Conservation (phyloP, 2,329 filamentous ascomycete species). For the Lizonia empirigonia region DNA sequence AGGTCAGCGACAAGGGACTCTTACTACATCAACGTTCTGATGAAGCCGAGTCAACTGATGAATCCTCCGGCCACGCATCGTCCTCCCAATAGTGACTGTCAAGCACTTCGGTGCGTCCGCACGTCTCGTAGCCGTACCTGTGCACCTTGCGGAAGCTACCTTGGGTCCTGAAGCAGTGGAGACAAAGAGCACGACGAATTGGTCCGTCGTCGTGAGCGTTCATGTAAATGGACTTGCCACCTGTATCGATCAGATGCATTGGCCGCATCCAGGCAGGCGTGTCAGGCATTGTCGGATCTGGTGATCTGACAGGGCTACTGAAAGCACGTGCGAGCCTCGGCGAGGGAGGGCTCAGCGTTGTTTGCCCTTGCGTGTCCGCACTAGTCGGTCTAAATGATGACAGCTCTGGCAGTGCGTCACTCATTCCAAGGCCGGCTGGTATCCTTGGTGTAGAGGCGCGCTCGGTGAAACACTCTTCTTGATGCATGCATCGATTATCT, state of each 20-base stretch:
- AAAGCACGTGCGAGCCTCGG: slow-evolving; percentile 5
- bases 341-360: neutral
- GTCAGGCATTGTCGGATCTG: slow-evolving; percentile 9
- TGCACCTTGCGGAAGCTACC: slow-evolving; percentile 33
- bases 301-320: slow-evolving; percentile 1
- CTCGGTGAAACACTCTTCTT: slow-evolving; percentile 12
- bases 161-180: slow-evolving; percentile 35
- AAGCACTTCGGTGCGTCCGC: slow-evolving; percentile 32
- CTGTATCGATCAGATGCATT: slow-evolving; percentile 36
- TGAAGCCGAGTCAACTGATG: neutral
- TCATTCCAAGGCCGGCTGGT: neutral
- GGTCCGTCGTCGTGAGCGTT: slow-evolving; percentile 33
- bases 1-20: neutral
- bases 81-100: slow-evolving; percentile 40
- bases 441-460: slow-evolving; percentile 1
- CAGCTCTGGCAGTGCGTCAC: slow-evolving; percentile 5
- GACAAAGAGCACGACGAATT: slow-evolving; percentile 30
- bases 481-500: slow-evolving; percentile 13
- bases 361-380: slow-evolving; percentile 3
- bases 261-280: slow-evolving; percentile 34
- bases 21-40: neutral
- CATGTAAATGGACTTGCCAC: slow-evolving; percentile 33
- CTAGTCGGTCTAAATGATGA: slow-evolving; percentile 22
- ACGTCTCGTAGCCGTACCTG: slow-evolving; percentile 35
- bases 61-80: slow-evolving; percentile 5